Base-by-base conservation (phyloP, 116 monocot species). In the Iris pallida region DNA sequence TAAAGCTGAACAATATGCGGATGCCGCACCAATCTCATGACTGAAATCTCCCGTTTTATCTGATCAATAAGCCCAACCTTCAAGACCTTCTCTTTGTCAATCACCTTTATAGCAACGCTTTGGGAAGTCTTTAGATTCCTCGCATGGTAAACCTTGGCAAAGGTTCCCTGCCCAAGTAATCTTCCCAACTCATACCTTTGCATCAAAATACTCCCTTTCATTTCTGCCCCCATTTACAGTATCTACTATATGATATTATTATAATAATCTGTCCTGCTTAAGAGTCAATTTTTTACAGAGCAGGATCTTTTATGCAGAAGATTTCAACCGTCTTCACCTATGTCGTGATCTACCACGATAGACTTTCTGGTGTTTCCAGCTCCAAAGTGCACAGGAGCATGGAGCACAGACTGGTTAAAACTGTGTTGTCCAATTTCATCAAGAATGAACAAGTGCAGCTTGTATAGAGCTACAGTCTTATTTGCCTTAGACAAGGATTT, bases 21-120 rank as follows among this genome's bases (percentile, higher is more conserved):
- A 59, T 92, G 92, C 20, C 76, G 78, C 64, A 88, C 83, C 42
- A 85, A 40, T 53, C 76, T 78, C 86, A 92, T 86, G 4, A 88
- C 63, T 0, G 92, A 88, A n/a, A 88, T 88, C 73, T 92, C 92
- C 2, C 92, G 61, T 61, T 88, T 86, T 47, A 92, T 92, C 68
- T 88, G 92, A 57, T 92, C 86, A 6, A 79, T 84, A 48, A 88
- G 73, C 44, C 86, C 86, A 45, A 79, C 81, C 61, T 67, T 86
- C 47, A 79, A 16, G 16, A 81, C 79, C 67, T 85, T 81, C 44
- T 84, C 84, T 73, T 88, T 84, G 72, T 79, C 68, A n/a, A 84
- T 84, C 42, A 80, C 70, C 73, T 88, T 84, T 59, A 87, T 80
- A 46, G 87, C 87, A 47, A 87, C 82, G 71, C 72, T 76, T 55